A percentile compares a stretch with the other conserved stretches of the same genome.
phyloP scores from a whole-genome alignment of 345 rosid species.

The Citrus trifoliata region DNA sequence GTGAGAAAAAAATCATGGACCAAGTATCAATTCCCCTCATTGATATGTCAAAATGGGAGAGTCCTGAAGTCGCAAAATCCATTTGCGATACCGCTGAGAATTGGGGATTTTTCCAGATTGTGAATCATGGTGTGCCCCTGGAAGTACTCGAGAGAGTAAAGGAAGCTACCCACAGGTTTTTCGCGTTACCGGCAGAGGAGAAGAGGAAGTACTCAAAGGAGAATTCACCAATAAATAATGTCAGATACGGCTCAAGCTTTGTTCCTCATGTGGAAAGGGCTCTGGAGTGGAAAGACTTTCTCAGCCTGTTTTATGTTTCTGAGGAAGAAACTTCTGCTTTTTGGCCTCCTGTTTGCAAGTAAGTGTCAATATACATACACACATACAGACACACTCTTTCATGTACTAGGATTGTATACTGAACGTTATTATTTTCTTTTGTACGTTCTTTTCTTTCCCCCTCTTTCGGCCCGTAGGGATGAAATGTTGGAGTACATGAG shows the following conservation, averaged over 20 bases:
- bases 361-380: not conserved
- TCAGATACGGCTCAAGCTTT: slow-evolving; percentile 41
- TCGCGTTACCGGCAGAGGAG: slow-evolving; percentile 36
- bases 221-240: slow-evolving; percentile 26
- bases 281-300: slow-evolving; percentile 58
- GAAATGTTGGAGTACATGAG: slow-evolving; percentile 43
- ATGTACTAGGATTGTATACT: no score
- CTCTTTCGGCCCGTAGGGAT: not conserved
- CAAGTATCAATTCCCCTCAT: slow-evolving; percentile 39
- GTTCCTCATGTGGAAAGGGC: slow-evolving; percentile 40
- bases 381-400: no score
- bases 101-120: slow-evolving; percentile 55
- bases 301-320: slow-evolving; percentile 47
- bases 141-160: slow-evolving; percentile 39
- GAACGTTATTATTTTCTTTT: no score
- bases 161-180: slow-evolving; percentile 41
- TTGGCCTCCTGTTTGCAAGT: slow-evolving; percentile 49
- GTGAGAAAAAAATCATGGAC: slow-evolving; percentile 25
- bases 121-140: slow-evolving; percentile 45
- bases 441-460: no score
- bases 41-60: slow-evolving; percentile 40
- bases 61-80: slow-evolving; percentile 28
- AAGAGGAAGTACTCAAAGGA: slow-evolving; percentile 37
- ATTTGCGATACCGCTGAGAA: slow-evolving; percentile 45
- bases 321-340: slow-evolving; percentile 38